Percentiles rank a stretch among this genome's conserved stretches.
phyloP scores from a whole-genome alignment of 495 filamentous ascomycete genomes.

The Penicillium manginii region DNA sequence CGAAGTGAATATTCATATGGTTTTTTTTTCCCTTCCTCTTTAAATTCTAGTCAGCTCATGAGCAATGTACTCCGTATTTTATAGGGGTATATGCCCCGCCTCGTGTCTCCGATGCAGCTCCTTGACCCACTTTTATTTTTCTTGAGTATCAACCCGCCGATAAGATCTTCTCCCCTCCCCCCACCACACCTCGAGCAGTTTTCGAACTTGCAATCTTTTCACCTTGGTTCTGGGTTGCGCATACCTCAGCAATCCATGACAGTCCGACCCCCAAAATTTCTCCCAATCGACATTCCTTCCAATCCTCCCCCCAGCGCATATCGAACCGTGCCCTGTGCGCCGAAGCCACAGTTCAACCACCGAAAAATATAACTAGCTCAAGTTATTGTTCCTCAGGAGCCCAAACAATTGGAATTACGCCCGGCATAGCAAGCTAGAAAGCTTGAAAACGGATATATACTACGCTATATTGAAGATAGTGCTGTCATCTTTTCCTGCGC shows the following conservation, averaged over 20 bases:
- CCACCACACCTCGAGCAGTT: constrained; percentile 8
- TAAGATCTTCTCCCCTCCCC: constrained; percentile 20
- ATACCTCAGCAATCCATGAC: neutral
- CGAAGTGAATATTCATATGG: constrained; percentile 5
- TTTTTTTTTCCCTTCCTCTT: neutral
- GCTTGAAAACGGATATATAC: neutral
- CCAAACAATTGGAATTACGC: neutral
- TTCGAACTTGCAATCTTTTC: neutral
- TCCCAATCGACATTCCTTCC: neutral
- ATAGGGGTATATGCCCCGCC: neutral
- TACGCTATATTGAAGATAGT: too few relatives aligned
- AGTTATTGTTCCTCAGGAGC: neutral
- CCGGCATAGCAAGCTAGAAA: neutral
- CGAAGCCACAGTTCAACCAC: neutral
- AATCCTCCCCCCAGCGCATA: neutral
- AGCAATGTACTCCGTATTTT: neutral
- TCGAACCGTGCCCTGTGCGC: too few relatives aligned
- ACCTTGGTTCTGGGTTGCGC: neutral
- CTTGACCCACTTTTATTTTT: constrained; percentile 24
- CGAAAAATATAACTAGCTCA: neutral
- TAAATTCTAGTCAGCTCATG: neutral
- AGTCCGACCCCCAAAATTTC: neutral
- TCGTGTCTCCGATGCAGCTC: neutral
- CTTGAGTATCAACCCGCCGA: constrained; percentile 9
- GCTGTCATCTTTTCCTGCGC: too few relatives aligned